Conservation (phyloP, 805 yeast species). For the Cyberlindnera euphorbiiphila region DNA sequence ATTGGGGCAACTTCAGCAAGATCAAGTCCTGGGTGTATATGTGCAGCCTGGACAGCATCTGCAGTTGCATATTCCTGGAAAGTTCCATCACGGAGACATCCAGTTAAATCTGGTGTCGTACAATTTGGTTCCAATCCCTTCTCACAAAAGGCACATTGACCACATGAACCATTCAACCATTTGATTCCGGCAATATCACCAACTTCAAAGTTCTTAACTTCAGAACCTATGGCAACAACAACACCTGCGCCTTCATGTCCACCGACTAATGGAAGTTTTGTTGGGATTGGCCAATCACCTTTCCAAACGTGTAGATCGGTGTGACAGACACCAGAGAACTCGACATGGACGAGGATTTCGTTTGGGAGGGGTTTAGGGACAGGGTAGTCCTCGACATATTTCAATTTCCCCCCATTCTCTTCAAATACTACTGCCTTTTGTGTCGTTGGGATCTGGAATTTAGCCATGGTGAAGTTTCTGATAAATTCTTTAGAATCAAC, state of each 20-base stretch:
- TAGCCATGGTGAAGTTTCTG: too few relatives aligned
- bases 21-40: constrained; percentile 51
- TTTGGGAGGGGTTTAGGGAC: constrained; percentile 54
- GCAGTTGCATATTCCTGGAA: constrained; percentile 64
- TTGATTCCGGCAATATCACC: constrained; percentile 68
- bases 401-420: constrained; percentile 43
- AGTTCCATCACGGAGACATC: constrained; percentile 52
- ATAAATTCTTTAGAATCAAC: too few relatives aligned
- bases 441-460: constrained; percentile 34
- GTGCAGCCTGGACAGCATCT: constrained; percentile 59
- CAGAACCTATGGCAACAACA: constrained; percentile 58
- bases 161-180: constrained; percentile 67
- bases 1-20: constrained; percentile 56
- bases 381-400: constrained; percentile 46
- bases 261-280: constrained; percentile 60
- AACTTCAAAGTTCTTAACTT: constrained; percentile 54
- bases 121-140: constrained; percentile 61
- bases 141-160: constrained; percentile 61
- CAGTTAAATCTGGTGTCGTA: constrained; percentile 62
- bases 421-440: constrained; percentile 51
- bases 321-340: constrained; percentile 63
- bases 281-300: constrained; percentile 55
- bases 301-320: constrained; percentile 59
- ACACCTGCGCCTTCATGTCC: constrained; percentile 75
- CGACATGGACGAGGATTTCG: constrained; percentile 52